Evolutionary conservation across 805 yeast genomes (phyloP).

Genomic region (Tetrapisispora taiwanensis): DNA sequence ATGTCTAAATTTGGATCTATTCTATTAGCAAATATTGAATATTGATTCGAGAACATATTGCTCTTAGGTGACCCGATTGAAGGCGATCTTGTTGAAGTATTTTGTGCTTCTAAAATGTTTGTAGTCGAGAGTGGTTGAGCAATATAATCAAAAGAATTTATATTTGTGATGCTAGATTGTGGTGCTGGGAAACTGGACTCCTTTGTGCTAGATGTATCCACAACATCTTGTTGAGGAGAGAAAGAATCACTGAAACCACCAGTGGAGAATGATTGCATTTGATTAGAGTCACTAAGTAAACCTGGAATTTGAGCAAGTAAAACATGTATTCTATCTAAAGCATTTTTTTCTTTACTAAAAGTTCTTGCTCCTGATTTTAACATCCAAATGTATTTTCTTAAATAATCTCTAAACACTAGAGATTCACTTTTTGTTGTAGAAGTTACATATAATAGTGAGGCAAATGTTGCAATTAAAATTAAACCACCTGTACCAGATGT

Average conservation of each 20-base stretch:
- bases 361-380: constrained; percentile 65
- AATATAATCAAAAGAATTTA: neutral
- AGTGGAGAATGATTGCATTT: neutral
- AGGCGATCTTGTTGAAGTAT: neutral
- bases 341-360: constrained; percentile 69
- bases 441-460: constrained; percentile 67
- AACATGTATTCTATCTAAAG: constrained; percentile 60
- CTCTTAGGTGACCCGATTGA: neutral
- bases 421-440: constrained; percentile 54
- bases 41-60: neutral
- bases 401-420: constrained; percentile 50
- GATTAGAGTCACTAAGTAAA: constrained; percentile 27
- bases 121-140: constrained; percentile 1
- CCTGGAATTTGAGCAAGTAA: constrained; percentile 72
- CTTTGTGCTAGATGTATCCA: neutral
- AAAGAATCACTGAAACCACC: constrained; percentile 14
- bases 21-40: neutral
- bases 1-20: neutral
- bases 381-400: constrained; percentile 68
- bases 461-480: constrained; percentile 79
- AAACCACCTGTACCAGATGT: constrained; percentile 69
- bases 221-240: constrained; percentile 9
- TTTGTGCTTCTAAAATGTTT: constrained; percentile 1
- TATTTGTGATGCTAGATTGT: neutral
- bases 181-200: neutral